phyloP scores from a whole-genome alignment of 208 protist species.

The Acanthamoeba divionensis region DNA sequence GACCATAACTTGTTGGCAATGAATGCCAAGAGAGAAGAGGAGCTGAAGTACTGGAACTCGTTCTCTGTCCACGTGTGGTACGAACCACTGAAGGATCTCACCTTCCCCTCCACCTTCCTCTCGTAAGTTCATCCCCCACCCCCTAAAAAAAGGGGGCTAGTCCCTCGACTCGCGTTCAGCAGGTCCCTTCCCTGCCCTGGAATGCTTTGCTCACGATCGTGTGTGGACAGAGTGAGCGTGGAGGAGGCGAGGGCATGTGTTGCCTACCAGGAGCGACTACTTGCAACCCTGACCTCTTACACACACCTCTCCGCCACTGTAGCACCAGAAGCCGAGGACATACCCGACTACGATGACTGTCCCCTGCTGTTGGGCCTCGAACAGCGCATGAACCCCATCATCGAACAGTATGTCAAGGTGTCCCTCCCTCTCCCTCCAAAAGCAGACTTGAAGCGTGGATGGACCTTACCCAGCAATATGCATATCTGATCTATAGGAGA shows the following conservation, averaged over 20 bases:
- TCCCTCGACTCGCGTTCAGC: too few species aligned
- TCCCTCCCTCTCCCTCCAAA: neutral
- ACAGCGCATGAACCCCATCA: slow-evolving; percentile 38
- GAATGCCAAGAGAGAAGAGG: too few species aligned
- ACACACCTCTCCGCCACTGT: neutral
- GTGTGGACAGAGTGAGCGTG: neutral
- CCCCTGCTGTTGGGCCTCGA: neutral
- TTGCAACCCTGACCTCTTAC: neutral
- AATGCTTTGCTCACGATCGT: too few species aligned
- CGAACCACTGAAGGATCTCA: slow-evolving; percentile 12
- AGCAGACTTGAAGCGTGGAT: neutral
- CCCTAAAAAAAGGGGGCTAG: too few species aligned
- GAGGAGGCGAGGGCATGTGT: neutral
- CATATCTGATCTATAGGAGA: neutral
- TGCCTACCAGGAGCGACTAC: slow-evolving; percentile 3
- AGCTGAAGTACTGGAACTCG: slow-evolving; percentile 32
- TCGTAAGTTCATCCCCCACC: neutral
- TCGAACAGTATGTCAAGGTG: slow-evolving; percentile 33
- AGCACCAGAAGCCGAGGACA: neutral
- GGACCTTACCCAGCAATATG: neutral
- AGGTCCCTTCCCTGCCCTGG: too few species aligned
- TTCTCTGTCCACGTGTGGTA: slow-evolving; percentile 48
- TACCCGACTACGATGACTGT: slow-evolving; percentile 32
- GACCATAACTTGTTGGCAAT: too few species aligned
- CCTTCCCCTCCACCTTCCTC: slow-evolving; percentile 12